phyloP scores from a whole-genome alignment of 306 rosid species.

The Vigna unguiculata region DNA sequence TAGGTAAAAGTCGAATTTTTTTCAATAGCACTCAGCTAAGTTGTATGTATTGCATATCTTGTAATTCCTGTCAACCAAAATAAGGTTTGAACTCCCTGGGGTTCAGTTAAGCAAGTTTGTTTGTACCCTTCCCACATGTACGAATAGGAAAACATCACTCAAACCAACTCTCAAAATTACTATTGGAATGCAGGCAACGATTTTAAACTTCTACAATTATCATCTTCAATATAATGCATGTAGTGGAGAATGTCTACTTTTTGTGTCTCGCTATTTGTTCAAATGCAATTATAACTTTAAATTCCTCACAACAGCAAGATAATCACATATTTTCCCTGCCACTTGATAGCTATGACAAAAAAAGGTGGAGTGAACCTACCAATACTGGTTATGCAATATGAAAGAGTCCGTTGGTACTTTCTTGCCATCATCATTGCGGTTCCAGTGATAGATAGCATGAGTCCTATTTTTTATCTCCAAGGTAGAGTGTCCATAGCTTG shows the following conservation, averaged over 20 bases:
- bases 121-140: conserved; percentile 9
- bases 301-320: conserved; percentile 29
- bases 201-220: conserved; percentile 6
- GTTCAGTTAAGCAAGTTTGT: background rate
- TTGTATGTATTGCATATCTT: background rate
- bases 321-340: background rate
- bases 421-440: conserved; percentile 96
- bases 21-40: background rate
- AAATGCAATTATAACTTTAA: conserved; percentile 35
- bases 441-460: conserved; percentile 96
- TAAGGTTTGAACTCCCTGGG: no score
- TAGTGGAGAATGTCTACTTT: conserved; percentile 4
- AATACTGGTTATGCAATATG: conserved; percentile 80
- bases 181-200: conserved; percentile 13
- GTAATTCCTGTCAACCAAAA: conserved; percentile 30
- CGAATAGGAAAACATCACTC: conserved; percentile 16
- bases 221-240: conserved; percentile 7
- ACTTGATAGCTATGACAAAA: conserved; percentile 14
- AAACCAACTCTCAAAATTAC: background rate
- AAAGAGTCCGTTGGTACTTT: conserved; percentile 71
- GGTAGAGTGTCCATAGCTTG: conserved; percentile 95
- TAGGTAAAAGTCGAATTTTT: no score
- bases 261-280: conserved; percentile 15
- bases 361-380: conserved; percentile 62
- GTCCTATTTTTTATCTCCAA: conserved; percentile 84